Conservation (phyloP, 2,329 filamentous ascomycete species). For the Phyllosticta paracitricarpa region DNA sequence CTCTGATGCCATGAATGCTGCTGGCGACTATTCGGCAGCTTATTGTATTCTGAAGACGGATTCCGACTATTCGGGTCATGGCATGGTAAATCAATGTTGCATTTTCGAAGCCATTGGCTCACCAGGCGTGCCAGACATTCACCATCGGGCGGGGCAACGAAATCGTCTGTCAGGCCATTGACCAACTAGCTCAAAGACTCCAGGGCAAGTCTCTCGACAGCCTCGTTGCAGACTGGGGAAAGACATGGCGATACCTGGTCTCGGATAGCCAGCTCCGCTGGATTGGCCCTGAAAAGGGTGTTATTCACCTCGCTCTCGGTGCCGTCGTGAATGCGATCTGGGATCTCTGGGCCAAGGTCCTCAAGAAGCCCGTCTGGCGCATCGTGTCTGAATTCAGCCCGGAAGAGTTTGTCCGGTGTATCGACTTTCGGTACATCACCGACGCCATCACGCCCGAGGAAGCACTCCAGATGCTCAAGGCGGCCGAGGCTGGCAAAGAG, state of each 20-base stretch:
- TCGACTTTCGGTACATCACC: constrained; percentile 92
- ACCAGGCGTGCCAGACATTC: constrained; percentile 45
- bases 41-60: constrained; percentile 87
- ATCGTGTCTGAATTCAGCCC: constrained; percentile 85
- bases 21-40: constrained; percentile 85
- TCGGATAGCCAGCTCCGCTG: constrained; percentile 83
- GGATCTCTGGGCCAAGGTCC: constrained; percentile 88
- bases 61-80: constrained; percentile 59
- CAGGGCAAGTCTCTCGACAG: constrained; percentile 63
- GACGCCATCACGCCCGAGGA: constrained; percentile 85
- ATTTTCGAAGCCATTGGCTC: background rate
- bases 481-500: constrained; percentile 57
- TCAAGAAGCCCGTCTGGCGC: constrained; percentile 81
- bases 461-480: constrained; percentile 60
- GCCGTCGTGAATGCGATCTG: constrained; percentile 86
- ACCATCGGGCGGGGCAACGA: constrained; percentile 87
- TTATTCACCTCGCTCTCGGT: constrained; percentile 83
- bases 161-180: constrained; percentile 78
- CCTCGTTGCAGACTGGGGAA: constrained; percentile 70
- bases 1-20: constrained; percentile 93
- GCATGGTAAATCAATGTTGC: constrained; percentile 49
- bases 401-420: constrained; percentile 75
- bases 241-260: constrained; percentile 87
- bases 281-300: constrained; percentile 91
- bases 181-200: constrained; percentile 66